Evolutionary conservation across 768 basidiomycete genomes (phyloP), one percentile per base, ranked within the genome.

Genomic region (Serendipita vermifera): DNA sequence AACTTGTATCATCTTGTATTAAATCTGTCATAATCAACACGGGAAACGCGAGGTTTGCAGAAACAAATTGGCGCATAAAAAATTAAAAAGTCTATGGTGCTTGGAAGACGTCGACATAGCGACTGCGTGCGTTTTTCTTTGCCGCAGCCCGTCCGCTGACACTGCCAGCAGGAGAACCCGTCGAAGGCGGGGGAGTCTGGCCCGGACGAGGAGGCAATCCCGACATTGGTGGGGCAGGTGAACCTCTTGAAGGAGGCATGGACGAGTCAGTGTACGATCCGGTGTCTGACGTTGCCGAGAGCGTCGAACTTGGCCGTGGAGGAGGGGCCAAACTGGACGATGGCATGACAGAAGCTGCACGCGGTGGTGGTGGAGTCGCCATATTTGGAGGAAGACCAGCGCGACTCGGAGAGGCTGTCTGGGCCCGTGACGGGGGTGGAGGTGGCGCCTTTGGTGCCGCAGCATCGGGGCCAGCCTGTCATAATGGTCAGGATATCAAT

Each of bases 41-140:
- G n/a, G n/a, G n/a, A n/a, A n/a, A n/a, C n/a, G n/a, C n/a, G n/a
- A n/a, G n/a, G n/a, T n/a, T n/a, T n/a, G n/a, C n/a, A n/a, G n/a
- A n/a, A n/a, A n/a, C n/a, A n/a, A n/a, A n/a, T n/a, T n/a, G n/a
- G n/a, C n/a, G n/a, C n/a, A n/a, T n/a, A n/a, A n/a, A n/a, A n/a
- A n/a, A n/a, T n/a, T n/a, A n/a, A n/a, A n/a, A n/a, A n/a, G n/a
- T 9, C 24, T 29, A 51, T 26, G 56, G 41, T 9, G 55, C 33
- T 61, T 85, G 81, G 68, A 92, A 83, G n/a, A 92, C 84, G 65
- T 92, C 89, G 2, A 96, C 90, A 65, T 96, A 96, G 59, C 87
- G 80, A 65, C 74, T 86, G 56, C 89, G 79, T 56, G 87, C 70
- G 61, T 81, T 84, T 59, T 84, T 83, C 70, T 88, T 93, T 24